phyloP scores from a whole-genome alignment of 2,329 filamentous ascomycete genomes.

The Metarhizium brunneum region DNA sequence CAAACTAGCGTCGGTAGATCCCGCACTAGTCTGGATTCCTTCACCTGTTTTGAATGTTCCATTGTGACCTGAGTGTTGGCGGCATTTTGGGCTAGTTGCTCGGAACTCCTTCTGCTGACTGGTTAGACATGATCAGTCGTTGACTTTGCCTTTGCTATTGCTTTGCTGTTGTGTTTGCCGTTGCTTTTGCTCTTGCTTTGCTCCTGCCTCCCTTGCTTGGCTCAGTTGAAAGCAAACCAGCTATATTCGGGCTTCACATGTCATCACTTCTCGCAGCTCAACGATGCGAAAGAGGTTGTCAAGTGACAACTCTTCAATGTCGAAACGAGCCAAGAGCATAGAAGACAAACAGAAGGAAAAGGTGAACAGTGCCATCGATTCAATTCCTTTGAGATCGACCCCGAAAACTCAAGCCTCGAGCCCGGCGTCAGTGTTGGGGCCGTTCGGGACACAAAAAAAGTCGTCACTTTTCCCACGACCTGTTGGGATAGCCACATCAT shows the following conservation, averaged over 20 bases:
- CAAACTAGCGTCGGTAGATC: background rate
- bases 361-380: conserved; percentile 1
- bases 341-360: conserved; percentile 7
- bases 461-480: background rate
- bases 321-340: conserved; percentile 4
- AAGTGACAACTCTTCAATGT: background rate
- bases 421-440: background rate
- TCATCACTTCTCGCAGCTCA: background rate
- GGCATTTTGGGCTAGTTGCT: background rate
- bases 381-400: conserved; percentile 2
- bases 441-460: background rate
- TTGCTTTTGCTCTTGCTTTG: background rate
- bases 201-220: background rate
- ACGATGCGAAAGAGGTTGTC: conserved; percentile 7
- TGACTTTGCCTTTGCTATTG: background rate
- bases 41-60: background rate
- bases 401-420: no score
- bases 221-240: background rate
- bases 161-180: background rate
- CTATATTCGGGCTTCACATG: background rate
- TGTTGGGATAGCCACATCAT: background rate
- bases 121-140: background rate
- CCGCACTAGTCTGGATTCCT: background rate
- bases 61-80: background rate
- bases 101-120: background rate